Conservation (phyloP, 2,329 filamentous ascomycete genomes). For the Cladosporium phlei region DNA sequence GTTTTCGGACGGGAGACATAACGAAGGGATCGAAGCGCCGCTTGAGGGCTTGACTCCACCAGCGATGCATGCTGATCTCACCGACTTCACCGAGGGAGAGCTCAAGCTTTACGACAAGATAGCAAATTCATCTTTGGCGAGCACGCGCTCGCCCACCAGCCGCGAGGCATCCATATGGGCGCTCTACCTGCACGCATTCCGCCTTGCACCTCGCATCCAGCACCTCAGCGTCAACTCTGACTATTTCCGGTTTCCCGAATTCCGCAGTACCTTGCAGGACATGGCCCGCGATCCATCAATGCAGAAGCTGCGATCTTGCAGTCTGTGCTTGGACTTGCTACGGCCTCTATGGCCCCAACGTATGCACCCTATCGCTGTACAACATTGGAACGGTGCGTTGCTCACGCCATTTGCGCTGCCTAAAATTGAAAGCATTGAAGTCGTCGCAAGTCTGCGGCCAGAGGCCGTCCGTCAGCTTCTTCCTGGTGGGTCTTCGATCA, state of each 20-base stretch:
- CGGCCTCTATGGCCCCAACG: no score
- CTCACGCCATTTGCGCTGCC: neutral
- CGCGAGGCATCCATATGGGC: neutral
- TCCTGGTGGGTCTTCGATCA: constrained; percentile 1
- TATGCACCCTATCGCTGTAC: neutral
- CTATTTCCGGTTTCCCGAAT: constrained; percentile 1
- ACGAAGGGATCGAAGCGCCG: neutral
- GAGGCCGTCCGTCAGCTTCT: constrained; percentile 3
- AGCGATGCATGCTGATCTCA: neutral
- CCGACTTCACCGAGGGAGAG: neutral
- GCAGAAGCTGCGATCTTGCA: constrained; percentile 7
- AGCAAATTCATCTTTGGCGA: neutral
- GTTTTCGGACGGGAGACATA: no score
- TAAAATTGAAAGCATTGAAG: constrained; percentile 3
- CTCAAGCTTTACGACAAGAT: neutral
- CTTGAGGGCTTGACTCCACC: neutral
- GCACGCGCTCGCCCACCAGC: neutral
- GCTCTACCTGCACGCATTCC: neutral
- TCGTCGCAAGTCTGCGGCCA: neutral
- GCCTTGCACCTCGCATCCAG: neutral
- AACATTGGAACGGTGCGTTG: constrained; percentile 5
- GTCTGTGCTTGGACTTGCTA: constrained; percentile 9
- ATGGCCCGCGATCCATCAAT: neutral
- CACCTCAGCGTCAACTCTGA: constrained; percentile 7
- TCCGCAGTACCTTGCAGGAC: constrained; percentile 4